Evolutionary conservation across 306 rosid species (phyloP).

Genomic region (Myrica gale): DNA sequence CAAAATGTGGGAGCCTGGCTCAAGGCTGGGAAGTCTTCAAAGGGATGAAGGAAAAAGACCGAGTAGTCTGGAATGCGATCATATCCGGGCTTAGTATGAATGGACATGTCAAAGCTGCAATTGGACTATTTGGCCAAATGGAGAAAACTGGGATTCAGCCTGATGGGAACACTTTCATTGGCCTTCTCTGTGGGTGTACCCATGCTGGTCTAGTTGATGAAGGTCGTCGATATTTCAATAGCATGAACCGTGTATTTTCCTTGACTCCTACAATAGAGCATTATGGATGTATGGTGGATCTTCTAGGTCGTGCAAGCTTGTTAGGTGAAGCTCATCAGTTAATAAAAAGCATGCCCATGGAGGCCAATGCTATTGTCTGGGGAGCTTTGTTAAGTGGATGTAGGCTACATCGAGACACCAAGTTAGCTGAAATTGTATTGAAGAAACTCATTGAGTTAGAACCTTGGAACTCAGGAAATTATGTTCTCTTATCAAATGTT

Average conservation of each 20-base stretch:
- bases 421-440: conserved; percentile 36
- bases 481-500: neutral
- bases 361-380: conserved; percentile 43
- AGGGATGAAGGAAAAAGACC: conserved; percentile 17
- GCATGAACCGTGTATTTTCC: neutral
- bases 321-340: conserved; percentile 38
- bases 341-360: conserved; percentile 37
- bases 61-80: conserved; percentile 28
- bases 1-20: conserved; percentile 31
- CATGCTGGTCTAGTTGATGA: conserved; percentile 30
- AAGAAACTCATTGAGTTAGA: conserved; percentile 25
- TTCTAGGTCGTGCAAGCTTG: conserved; percentile 44
- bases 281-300: conserved; percentile 49
- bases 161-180: conserved; percentile 34
- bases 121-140: conserved; percentile 12
- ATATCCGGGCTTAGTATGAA: conserved; percentile 27
- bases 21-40: conserved; percentile 20
- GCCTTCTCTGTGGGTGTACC: conserved; percentile 33
- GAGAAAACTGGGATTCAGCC: conserved; percentile 20
- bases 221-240: conserved; percentile 34
- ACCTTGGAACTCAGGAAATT: neutral
- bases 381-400: conserved; percentile 45
- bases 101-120: conserved; percentile 25
- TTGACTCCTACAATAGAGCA: conserved; percentile 35
- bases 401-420: conserved; percentile 33